These are phyloP conservation scores for Cordia subcordata DNA, from an alignment of 257 asterid species.

Conservation along the genomic window DNA sequence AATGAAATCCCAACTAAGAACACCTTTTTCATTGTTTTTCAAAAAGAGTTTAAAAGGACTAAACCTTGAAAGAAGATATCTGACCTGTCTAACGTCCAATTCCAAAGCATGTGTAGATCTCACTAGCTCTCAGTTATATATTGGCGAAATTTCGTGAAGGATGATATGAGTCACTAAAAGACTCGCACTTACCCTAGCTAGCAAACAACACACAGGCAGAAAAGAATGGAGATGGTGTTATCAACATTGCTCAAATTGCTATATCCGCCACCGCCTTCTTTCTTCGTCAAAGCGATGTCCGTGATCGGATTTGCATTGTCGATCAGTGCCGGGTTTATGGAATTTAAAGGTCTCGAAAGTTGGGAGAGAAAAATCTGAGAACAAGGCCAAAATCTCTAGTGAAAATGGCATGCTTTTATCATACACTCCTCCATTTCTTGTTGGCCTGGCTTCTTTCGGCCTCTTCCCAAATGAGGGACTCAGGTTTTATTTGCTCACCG, in stretches of 20 bases:
- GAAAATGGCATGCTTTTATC: conserved; percentile 53
- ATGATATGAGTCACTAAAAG: too few relatives aligned
- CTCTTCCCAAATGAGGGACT: conserved; percentile 29
- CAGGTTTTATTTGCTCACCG: conserved; percentile 43
- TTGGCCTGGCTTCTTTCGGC: conserved; percentile 40
- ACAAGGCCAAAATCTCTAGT: conserved; percentile 37
- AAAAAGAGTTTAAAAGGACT: too few relatives aligned
- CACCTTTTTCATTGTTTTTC: too few relatives aligned
- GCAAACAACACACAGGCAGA: too few relatives aligned
- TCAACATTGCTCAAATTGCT: conserved; percentile 16
- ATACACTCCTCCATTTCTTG: conserved; percentile 65
- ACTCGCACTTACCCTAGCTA: too few relatives aligned
- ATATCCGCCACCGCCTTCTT: conserved; percentile 33
- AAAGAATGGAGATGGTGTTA: conserved; percentile 16
- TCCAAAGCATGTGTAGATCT: too few relatives aligned
- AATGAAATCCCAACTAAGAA: too few relatives aligned
- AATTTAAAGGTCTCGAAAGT: conserved; percentile 49
- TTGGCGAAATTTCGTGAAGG: too few relatives aligned
- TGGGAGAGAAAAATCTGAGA: conserved; percentile 11
- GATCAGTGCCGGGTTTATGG: conserved; percentile 31
- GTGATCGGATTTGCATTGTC: conserved; percentile 17
- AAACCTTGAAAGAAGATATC: too few relatives aligned
- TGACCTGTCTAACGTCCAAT: too few relatives aligned
- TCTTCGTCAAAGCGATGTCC: conserved; percentile 27
- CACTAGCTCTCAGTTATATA: too few relatives aligned